Evolutionary conservation across 129 eudicot genomes (phyloP), one percentile per base, ranked within the genome.

Genomic region (Rutidosis leptorrhynchoides): DNA sequence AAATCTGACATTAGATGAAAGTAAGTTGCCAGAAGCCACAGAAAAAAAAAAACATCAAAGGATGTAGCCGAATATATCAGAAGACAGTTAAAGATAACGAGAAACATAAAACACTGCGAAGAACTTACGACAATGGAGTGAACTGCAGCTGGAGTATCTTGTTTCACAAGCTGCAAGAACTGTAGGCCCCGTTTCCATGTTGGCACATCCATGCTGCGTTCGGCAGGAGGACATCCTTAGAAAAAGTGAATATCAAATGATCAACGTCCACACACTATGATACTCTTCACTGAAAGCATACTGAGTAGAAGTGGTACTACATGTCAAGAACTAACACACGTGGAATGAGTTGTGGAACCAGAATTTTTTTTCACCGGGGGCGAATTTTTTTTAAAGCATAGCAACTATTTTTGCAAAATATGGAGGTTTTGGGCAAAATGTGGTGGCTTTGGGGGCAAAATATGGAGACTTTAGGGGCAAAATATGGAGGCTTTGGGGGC

Each of bases 121-220:
- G 42, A n/a, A 43, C 56, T 71, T 82, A 83, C 99, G 87, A 94
- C 95, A 77, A 94, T 71, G 61, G 99, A 94, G 81, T 94, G 99
- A 67, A 89, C 95, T 61, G 99, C 97, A 76, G 97, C 87, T 28
- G 97, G 99, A 72, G 89, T 79, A 46, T 67, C 68, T 86, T 89
- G 86, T 83, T 89, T 86, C 58, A 79, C 63, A 45, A 93, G 66
- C 80, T 82, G 97, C 83, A 94, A 77, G 69, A 80, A 86, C 58
- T 73, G 78, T 45, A 94, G 95, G 64, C 87, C 89, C 69, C 92
- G 83, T 87, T 78, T 89, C 99, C 99, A 94, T 53, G 95, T 90
- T 61, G 99, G 97, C 72, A 89, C 81, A 74, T 89, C 95, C 99
- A 94, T 89, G 99, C 99, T 94, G 95, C 95, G 95, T 86, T 84